Evolutionary conservation across 225 moss, liverwort and hornwort species (phyloP).

Genomic region (Takakia lepidozioides): DNA sequence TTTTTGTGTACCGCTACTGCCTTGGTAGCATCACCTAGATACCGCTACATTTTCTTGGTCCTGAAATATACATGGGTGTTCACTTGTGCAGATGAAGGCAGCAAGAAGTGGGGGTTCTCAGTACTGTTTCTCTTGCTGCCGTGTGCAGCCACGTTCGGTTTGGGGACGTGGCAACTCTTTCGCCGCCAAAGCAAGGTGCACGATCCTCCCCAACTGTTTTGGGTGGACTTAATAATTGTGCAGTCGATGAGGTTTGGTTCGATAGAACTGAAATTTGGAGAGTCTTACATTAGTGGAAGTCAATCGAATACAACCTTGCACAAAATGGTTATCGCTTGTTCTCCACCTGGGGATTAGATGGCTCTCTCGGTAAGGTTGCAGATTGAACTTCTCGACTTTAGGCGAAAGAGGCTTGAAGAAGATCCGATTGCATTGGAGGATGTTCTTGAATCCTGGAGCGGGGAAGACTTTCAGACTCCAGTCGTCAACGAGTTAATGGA

Average conservation of each 20-base stretch:
- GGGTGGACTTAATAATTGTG: not conserved
- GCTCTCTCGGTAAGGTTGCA: conserved; percentile 23
- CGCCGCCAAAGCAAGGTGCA: conserved; percentile 87
- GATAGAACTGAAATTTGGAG: not conserved
- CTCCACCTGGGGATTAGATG: too few relatives aligned
- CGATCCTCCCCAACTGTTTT: too few relatives aligned
- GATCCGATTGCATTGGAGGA: conserved; percentile 54
- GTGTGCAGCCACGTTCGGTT: conserved; percentile 79
- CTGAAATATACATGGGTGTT: too few relatives aligned
- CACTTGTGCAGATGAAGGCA: too few relatives aligned
- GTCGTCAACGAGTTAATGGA: conserved; percentile 35
- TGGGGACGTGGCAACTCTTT: conserved; percentile 87
- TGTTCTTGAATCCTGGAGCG: conserved; percentile 20
- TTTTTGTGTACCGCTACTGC: too few relatives aligned
- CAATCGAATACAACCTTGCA: too few relatives aligned
- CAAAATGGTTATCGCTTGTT: too few relatives aligned
- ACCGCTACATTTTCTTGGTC: too few relatives aligned
- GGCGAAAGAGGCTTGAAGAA: conserved; percentile 74
- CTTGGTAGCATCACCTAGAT: too few relatives aligned
- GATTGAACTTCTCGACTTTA: conserved; percentile 77
- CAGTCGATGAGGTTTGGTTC: not conserved
- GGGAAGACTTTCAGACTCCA: not conserved
- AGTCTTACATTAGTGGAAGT: not conserved
- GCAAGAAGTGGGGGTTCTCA: conserved; percentile 74
- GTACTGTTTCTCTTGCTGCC: conserved; percentile 74